Percentiles rank a stretch among this genome's conserved stretches.
Conservation (phyloP, 139 green algal species). For the Micractinium sp. region DNA sequence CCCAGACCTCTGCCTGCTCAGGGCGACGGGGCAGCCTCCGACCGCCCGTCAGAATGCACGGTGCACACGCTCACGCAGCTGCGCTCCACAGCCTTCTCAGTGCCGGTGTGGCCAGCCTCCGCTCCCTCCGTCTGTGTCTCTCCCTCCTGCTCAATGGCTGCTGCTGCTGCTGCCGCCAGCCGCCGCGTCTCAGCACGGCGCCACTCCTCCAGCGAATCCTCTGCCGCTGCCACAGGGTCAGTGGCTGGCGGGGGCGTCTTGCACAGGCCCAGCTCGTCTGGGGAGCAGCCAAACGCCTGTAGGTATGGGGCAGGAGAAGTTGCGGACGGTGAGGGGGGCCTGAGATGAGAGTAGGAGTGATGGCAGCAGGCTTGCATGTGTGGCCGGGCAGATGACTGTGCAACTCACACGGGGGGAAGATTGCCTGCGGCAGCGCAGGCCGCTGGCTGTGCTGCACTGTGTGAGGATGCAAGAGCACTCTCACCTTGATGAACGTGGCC, state of each 20-base stretch:
- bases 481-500: slow-evolving; percentile 10
- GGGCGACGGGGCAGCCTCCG: neutral
- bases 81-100: neutral
- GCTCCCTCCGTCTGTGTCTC: neutral
- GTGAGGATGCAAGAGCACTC: too few species aligned
- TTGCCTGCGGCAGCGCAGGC: too few species aligned
- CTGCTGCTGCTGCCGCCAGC: neutral
- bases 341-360: too few species aligned
- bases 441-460: neutral
- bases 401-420: too few species aligned
- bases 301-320: neutral
- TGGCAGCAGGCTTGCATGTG: too few species aligned
- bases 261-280: neutral
- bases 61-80: neutral
- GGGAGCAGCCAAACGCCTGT: neutral
- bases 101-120: neutral
- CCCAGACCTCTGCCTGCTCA: too few species aligned
- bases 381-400: too few species aligned
- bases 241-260: neutral
- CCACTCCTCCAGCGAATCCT: neutral
- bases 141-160: too few species aligned
- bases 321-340: too few species aligned
- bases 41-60: neutral
- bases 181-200: neutral
- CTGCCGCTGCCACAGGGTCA: neutral